Conservation (phyloP, 352 stramenopile genomes). For the Phytophthora hibernalis region DNA sequence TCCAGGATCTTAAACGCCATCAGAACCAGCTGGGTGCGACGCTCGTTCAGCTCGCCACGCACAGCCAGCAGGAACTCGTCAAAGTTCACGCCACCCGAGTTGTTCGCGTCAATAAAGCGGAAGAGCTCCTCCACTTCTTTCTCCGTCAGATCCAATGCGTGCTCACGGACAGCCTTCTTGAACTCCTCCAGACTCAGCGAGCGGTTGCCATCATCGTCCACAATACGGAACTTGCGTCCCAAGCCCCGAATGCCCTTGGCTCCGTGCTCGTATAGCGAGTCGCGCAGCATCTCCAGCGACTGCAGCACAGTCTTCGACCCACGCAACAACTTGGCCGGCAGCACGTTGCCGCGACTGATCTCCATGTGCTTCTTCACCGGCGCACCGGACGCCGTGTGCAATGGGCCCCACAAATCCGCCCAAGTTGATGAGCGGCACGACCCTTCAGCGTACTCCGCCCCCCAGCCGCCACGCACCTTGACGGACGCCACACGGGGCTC, state of each 20-base stretch:
- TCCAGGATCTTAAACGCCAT: conserved; percentile 84
- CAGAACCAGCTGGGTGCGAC: conserved; percentile 78
- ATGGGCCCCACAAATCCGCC: conserved; percentile 72
- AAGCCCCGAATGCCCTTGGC: conserved; percentile 78
- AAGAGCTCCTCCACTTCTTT: conserved; percentile 79
- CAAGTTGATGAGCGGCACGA: conserved; percentile 69
- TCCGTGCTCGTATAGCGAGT: conserved; percentile 82
- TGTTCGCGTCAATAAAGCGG: conserved; percentile 84
- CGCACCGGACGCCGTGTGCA: conserved; percentile 46
- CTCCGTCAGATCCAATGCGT: conserved; percentile 62
- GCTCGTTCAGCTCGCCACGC: conserved; percentile 77
- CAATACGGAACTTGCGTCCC: conserved; percentile 89
- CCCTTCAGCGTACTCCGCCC: conserved; percentile 68
- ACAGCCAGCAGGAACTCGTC: conserved; percentile 86
- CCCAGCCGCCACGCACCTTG: conserved; percentile 76
- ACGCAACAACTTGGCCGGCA: conserved; percentile 63
- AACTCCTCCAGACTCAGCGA: conserved; percentile 82
- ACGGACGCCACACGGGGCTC: conserved; percentile 77
- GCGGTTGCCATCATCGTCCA: conserved; percentile 89
- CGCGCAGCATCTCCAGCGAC: conserved; percentile 66
- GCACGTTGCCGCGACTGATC: conserved; percentile 74
- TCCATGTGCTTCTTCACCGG: conserved; percentile 61
- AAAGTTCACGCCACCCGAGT: conserved; percentile 82
- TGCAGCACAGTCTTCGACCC: conserved; percentile 67
- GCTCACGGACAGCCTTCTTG: conserved; percentile 75